Evolutionary conservation across 176 grass and related monocot genomes (phyloP).

Genomic region (Chrysopogon serrulatus): DNA sequence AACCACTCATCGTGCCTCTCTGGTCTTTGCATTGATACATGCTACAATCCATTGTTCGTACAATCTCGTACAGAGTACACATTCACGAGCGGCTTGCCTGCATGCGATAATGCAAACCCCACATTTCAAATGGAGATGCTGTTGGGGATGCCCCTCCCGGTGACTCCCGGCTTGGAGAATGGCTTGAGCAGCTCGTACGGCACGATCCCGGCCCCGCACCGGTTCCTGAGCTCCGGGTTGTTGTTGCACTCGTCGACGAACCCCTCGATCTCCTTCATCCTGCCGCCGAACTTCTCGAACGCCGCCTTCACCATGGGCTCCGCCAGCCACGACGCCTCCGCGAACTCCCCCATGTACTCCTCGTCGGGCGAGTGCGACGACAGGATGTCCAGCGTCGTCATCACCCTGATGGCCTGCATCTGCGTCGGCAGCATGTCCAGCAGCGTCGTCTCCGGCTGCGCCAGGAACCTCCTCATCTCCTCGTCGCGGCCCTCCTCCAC

Average conservation of each 20-base stretch:
- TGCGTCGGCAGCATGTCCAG: slow-evolving; percentile 58
- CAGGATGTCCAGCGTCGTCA: slow-evolving; percentile 75
- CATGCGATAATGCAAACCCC: not conserved
- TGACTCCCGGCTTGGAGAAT: slow-evolving; percentile 69
- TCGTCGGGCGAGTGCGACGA: slow-evolving; percentile 84
- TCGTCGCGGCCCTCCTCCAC: slow-evolving; percentile 45
- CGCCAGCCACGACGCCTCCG: slow-evolving; percentile 53
- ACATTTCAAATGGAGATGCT: slow-evolving; percentile 82
- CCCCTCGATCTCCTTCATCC: slow-evolving; percentile 80
- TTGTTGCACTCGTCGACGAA: slow-evolving; percentile 61
- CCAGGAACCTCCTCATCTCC: slow-evolving; percentile 36
- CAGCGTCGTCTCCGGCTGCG: slow-evolving; percentile 47
- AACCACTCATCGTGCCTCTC: too few relatives aligned
- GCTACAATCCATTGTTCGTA: too few relatives aligned
- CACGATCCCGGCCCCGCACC: slow-evolving; percentile 71
- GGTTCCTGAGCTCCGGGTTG: slow-evolving; percentile 45
- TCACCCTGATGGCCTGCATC: slow-evolving; percentile 64
- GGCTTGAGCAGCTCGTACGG: slow-evolving; percentile 95
- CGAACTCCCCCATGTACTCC: slow-evolving; percentile 69
- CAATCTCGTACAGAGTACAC: not conserved
- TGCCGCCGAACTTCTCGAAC: slow-evolving; percentile 72
- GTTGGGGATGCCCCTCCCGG: slow-evolving; percentile 79
- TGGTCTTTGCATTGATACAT: too few relatives aligned
- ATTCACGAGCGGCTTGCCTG: not conserved
- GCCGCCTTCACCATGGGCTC: slow-evolving; percentile 58